These are phyloP conservation scores for Monosporascus cannonballus DNA, from an alignment of 2,329 filamentous ascomycete species.

Conservation along the genomic window DNA sequence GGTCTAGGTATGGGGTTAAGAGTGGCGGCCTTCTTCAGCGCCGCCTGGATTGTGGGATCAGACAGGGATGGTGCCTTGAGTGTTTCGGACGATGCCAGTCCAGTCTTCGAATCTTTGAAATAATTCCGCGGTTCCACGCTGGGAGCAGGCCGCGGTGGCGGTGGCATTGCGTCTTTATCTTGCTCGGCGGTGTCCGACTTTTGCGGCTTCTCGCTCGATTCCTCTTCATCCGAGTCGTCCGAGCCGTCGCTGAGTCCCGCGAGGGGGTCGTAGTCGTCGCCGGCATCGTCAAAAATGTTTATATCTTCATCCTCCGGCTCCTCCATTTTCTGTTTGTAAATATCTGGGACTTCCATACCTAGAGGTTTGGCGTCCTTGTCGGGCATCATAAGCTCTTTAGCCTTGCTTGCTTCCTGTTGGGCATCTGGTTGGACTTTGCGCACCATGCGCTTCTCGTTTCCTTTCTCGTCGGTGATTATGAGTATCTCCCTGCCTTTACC, in stretches of 20 bases:
- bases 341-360: conserved; percentile 61
- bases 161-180: conserved; percentile 33
- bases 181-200: conserved; percentile 14
- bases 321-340: conserved; percentile 43
- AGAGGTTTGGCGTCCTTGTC: conserved; percentile 51
- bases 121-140: conserved; percentile 47
- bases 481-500: conserved; percentile 56
- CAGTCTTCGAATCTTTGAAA: conserved; percentile 53
- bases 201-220: conserved; percentile 15
- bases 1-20: conserved; percentile 44
- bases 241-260: conserved; percentile 46
- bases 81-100: conserved; percentile 46
- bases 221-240: conserved; percentile 33
- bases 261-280: conserved; percentile 62
- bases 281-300: conserved; percentile 61
- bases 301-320: conserved; percentile 50
- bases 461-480: conserved; percentile 60
- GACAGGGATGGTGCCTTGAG: conserved; percentile 51
- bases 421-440: conserved; percentile 42
- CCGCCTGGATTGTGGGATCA: conserved; percentile 75
- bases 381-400: conserved; percentile 41
- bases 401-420: conserved; percentile 27
- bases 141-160: conserved; percentile 35
- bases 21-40: conserved; percentile 76
- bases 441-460: conserved; percentile 60